Base-by-base conservation (phyloP, 306 rosid genomes). In the Ormosia emarginata region DNA sequence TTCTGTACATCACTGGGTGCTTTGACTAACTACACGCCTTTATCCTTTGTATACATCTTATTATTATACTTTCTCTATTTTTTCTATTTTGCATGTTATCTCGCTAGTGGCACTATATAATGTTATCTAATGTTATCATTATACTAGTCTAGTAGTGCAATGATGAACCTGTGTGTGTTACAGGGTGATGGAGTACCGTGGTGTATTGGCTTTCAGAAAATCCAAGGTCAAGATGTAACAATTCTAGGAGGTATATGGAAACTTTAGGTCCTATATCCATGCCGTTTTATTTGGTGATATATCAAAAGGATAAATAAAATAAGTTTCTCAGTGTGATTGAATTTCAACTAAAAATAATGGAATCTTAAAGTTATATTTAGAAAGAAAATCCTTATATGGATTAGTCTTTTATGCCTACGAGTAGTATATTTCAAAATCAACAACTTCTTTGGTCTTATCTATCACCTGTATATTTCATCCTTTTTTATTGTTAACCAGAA, bases 121-220 rank as follows among this genome's bases (percentile, higher is more conserved):
- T n/a, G n/a, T n/a, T n/a, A n/a, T n/a, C n/a, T n/a, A n/a, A n/a
- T n/a, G n/a, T n/a, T n/a, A n/a, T n/a, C n/a, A n/a, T n/a, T n/a
- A n/a, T n/a, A n/a, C n/a, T n/a, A n/a, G n/a, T n/a, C 74, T 44
- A 44, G n/a, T n/a, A n/a, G n/a, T 47, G 55, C 13, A 67, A 29
- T 52, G 61, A 73, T 70, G 17, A 71, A 43, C 65, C 39, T 64
- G 8, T 79, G 15, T 74, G 17, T 86, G 44, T 50, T 83, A 36
- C 88, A 95, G 95, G 91, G 83, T 8, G 87, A 86, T 17, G 83
- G 84, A 80, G 81, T 91, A 12, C 90, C 88, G n/a, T 95, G 99
- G 99, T 95, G 99, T 86, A 67, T 93, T 46, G 98, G 98, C 65
- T 85, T 95, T 71, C 98, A 90, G 85, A 90, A 89, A 88, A 79